These are phyloP conservation scores for Tardiomyces digboiensis DNA, from an alignment of 1,139 yeast species.

Conservation along the genomic window DNA sequence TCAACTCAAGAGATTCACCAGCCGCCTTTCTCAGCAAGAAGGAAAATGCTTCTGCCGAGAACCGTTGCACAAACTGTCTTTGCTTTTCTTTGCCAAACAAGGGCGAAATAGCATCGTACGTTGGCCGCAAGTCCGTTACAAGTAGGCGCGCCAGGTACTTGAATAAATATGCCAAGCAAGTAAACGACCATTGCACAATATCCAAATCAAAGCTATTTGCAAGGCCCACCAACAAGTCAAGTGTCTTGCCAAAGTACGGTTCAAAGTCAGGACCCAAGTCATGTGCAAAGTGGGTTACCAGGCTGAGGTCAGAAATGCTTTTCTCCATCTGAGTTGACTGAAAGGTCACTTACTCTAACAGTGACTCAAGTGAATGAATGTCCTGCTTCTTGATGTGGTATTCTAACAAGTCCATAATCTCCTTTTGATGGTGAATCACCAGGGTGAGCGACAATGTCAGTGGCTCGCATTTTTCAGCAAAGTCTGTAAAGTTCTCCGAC, in stretches of 20 bases:
- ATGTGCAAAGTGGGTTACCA: slow-evolving; percentile 78
- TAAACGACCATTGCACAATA: slow-evolving; percentile 76
- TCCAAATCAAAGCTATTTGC: slow-evolving; percentile 39
- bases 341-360: slow-evolving; percentile 39
- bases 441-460: slow-evolving; percentile 69
- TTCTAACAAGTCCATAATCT: slow-evolving; percentile 47
- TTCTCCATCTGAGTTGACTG: not conserved
- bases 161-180: slow-evolving; percentile 78
- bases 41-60: slow-evolving; percentile 86
- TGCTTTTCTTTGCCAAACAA: slow-evolving; percentile 44
- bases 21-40: slow-evolving; percentile 68
- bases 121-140: slow-evolving; percentile 53
- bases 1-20: slow-evolving; percentile 35
- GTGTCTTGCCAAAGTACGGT: slow-evolving; percentile 48
- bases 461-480: slow-evolving; percentile 46
- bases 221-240: slow-evolving; percentile 42
- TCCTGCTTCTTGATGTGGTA: slow-evolving; percentile 48
- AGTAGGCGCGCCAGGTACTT: slow-evolving; percentile 68
- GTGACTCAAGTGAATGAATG: slow-evolving; percentile 65
- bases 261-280: slow-evolving; percentile 91
- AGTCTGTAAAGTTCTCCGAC: slow-evolving; percentile 61
- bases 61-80: slow-evolving; percentile 60
- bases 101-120: slow-evolving; percentile 58
- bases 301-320: not conserved
- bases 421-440: slow-evolving; percentile 58